Evolutionary conservation across 2,329 filamentous ascomycete genomes (phyloP).

Genomic region (Paraphaeosphaeria sporulosa): DNA sequence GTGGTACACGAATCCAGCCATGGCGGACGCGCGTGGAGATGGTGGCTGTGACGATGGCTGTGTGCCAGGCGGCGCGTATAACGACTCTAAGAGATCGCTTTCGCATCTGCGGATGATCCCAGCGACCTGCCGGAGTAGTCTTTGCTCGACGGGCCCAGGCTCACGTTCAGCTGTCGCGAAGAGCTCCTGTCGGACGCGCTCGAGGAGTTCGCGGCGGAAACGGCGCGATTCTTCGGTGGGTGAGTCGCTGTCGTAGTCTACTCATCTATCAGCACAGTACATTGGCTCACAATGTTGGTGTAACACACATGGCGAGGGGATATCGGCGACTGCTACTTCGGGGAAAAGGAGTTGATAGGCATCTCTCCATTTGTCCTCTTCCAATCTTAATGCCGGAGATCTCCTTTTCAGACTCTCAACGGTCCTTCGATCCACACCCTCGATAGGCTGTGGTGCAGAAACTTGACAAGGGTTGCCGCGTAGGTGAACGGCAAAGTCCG

Average conservation of each 20-base stretch:
- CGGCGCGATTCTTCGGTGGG: constrained; percentile 34
- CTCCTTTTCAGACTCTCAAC: constrained; percentile 47
- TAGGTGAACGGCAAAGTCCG: constrained; percentile 43
- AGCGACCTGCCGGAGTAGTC: constrained; percentile 37
- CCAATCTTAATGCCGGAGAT: constrained; percentile 37
- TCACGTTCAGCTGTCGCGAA: constrained; percentile 30
- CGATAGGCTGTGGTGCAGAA: constrained; percentile 33
- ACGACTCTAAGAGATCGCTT: constrained; percentile 29
- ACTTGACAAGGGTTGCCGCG: constrained; percentile 35
- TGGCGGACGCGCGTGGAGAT: constrained; percentile 4
- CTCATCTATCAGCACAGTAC: constrained; percentile 4
- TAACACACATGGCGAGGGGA: constrained; percentile 46
- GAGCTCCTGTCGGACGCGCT: constrained; percentile 43
- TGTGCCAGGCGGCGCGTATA: constrained; percentile 8
- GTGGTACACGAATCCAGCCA: neutral
- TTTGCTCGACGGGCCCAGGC: constrained; percentile 32
- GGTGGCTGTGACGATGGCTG: constrained; percentile 1
- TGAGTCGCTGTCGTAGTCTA: constrained; percentile 47
- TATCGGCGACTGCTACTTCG: constrained; percentile 30
- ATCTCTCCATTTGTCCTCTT: constrained; percentile 51
- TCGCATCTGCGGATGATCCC: constrained; percentile 39
- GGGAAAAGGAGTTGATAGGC: constrained; percentile 51
- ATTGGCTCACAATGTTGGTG: constrained; percentile 11
- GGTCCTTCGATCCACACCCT: constrained; percentile 50
- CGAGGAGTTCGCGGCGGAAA: constrained; percentile 46